Base-by-base conservation (phyloP, 805 yeast genomes). In the Candida anglica region DNA sequence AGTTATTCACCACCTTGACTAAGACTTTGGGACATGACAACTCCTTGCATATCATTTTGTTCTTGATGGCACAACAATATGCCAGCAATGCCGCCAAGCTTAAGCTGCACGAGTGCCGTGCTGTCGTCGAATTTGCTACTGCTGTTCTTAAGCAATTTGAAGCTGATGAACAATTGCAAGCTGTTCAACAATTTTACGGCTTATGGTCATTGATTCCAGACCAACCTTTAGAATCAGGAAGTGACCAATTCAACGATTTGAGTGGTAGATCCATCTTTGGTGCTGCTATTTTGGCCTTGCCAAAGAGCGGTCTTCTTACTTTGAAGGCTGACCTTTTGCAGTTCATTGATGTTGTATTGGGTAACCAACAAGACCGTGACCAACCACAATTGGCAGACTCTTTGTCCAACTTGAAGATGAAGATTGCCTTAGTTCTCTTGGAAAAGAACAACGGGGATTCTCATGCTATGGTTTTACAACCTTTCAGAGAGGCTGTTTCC, bases 31-130 rank as follows among this genome's bases (percentile, higher is more conserved):
- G 91, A 15, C 64, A 82, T 29, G 66, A 70, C 6, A 60, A 68
- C 31, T 76, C 95, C 2, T 68, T 89, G 41, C 86, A 84, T 46
- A 69, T 82, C 32, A 73, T 91, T 30, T 56, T 91, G 42, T 81
- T 86, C 48, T 69, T 93, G 46, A 73, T 91, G 49, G 91, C 94
- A 34, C 86, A 78, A 52, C 95, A 87, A 53, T 85, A 77, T 50
- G 65, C 66, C 19, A 42, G 36, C 37, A 43, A 46, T 30, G 58
- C 71, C 29, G 50, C 61, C 13, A 78, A 73, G 44, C 76, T 76
- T 49, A 83, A 79, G 52, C 54, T 67, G 31, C 73, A 77, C 25
- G 96, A 87, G 36, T 75, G 86, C 26, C 73, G 74, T 41, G 67
- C 81, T 1, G 58, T 85, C 25, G 63, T 80, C 37, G 95, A 86